These are phyloP conservation scores for Phragmites australis DNA, from an alignment of 176 grass and related monocot genomes.

Conservation along the genomic window DNA sequence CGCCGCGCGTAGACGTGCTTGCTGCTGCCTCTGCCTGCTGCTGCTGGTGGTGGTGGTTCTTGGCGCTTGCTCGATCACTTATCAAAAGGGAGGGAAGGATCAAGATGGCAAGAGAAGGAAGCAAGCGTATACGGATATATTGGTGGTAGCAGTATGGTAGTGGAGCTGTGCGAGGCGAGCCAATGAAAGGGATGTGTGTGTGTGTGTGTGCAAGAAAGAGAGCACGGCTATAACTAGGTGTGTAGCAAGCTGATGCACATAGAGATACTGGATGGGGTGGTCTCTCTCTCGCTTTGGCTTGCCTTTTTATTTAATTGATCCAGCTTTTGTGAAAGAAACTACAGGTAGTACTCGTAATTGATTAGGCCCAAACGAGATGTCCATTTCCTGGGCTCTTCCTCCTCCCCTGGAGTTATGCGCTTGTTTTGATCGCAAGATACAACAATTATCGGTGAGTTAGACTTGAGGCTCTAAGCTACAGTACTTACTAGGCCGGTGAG, in stretches of 20 bases:
- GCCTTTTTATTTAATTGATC: constrained; percentile 41
- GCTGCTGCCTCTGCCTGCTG: not conserved
- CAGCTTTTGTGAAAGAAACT: constrained; percentile 47
- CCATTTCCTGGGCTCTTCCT: constrained; percentile 38
- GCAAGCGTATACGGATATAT: constrained; percentile 12
- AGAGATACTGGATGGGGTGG: constrained; percentile 23
- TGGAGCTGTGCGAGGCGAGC: constrained; percentile 8
- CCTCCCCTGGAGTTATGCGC: not conserved
- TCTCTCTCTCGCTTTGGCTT: constrained; percentile 19
- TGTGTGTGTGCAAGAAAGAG: not conserved
- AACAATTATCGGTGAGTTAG: not conserved
- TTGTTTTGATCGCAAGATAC: constrained; percentile 27
- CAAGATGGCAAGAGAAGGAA: constrained; percentile 33
- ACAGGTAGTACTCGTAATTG: constrained; percentile 9
- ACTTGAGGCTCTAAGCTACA: not conserved
- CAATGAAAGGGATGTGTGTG: not conserved
- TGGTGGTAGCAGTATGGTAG: constrained; percentile 17
- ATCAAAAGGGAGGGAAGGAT: constrained; percentile 32
- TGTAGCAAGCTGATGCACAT: constrained; percentile 8
- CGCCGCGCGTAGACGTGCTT: not conserved
- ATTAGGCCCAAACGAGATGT: constrained; percentile 46
- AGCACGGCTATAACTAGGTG: constrained; percentile 32
- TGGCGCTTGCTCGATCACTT: constrained; percentile 24
- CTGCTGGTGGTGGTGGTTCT: not conserved
- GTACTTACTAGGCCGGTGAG: not conserved